These are phyloP conservation scores for Syzygium syzygioides DNA, from an alignment of 441 rosid species.

Conservation along the genomic window DNA sequence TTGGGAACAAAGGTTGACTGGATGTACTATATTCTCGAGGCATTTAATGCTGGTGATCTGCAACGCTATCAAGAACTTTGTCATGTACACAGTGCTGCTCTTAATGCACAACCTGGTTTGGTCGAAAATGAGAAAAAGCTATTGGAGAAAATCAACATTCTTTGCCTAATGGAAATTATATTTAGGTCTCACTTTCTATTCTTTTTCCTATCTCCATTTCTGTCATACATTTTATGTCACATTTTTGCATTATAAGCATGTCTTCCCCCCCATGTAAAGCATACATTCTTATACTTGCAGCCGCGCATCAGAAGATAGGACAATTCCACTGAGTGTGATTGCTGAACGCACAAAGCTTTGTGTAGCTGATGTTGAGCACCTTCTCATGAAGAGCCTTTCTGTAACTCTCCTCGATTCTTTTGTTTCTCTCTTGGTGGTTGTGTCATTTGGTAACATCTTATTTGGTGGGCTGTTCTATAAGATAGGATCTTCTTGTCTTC, in stretches of 20 bases:
- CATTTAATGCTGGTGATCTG: conserved; percentile 90
- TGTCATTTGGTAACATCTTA: not conserved
- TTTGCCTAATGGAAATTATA: conserved; percentile 94
- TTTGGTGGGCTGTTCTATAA: not conserved
- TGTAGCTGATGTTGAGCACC: conserved; percentile 90
- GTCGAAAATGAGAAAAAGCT: conserved; percentile 84
- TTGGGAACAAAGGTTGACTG: conserved; percentile 86
- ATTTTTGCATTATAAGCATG: not conserved
- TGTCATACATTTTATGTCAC: not conserved
- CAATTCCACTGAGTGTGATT: conserved; percentile 73
- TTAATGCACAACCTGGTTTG: conserved; percentile 87
- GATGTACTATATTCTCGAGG: conserved; percentile 91
- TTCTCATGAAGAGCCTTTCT: conserved; percentile 90
- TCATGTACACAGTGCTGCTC: conserved; percentile 66
- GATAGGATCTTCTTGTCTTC: not conserved
- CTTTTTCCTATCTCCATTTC: not conserved
- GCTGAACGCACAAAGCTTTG: conserved; percentile 81
- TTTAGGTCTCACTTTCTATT: conserved; percentile 48
- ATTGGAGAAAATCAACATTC: conserved; percentile 93
- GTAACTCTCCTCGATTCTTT: conserved; percentile 36
- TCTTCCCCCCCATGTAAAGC: not conserved
- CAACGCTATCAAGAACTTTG: conserved; percentile 78
- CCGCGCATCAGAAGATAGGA: conserved; percentile 91
- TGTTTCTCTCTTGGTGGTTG: not conserved
- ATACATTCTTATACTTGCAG: conserved; percentile 31